Evolutionary conservation across 257 asterid genomes (phyloP), one percentile per base, ranked within the genome.

Genomic region (Knoxia roxburghii): DNA sequence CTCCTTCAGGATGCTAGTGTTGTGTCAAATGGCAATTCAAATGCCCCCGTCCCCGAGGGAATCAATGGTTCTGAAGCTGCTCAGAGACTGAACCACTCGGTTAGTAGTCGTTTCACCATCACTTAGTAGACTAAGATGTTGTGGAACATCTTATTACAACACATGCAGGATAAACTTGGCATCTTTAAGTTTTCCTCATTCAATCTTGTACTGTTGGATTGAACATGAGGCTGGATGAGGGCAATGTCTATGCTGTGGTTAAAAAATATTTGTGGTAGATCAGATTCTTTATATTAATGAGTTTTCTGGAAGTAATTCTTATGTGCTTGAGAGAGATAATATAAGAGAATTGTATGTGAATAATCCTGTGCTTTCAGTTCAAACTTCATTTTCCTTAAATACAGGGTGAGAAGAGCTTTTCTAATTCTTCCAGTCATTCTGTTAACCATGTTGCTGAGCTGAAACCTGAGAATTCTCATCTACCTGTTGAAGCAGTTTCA

Each of bases 11-110:
- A 90, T 78, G 77, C 95, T 76, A 66, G 83, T 81, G 79, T 82
- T 79, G 64, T 76, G 43, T 75, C 85, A 74, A 88, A 86, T 81
- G 96, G 95, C 56, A 94, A 72, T 79, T 68, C 74, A 50, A 82
- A 82, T 72, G 75, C 67, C 71, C 95, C 92, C 29, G 61, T 84
- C 54, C 74, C 83, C 62, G 99, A 94, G 71, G 99, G 96, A 73
- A 82, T 88, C 74, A 78, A 77, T 76, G 97, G 96, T 65, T 84
- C 83, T 43, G 97, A 88, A 86, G 89, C 82, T 77, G 81, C 79
- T 11, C 94, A 85, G 24, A 80, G 89, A 75, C 77, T 86, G 77
- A 76, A 76, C 54, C 49, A 77, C 72, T 66, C 61, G 95, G 97
- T 91, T 76, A 27, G 61, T 29, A 43, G 26, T 65, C 58, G 27